phyloP scores from a whole-genome alignment of 306 rosid species.

The Ammopiptanthus mongolicus region DNA sequence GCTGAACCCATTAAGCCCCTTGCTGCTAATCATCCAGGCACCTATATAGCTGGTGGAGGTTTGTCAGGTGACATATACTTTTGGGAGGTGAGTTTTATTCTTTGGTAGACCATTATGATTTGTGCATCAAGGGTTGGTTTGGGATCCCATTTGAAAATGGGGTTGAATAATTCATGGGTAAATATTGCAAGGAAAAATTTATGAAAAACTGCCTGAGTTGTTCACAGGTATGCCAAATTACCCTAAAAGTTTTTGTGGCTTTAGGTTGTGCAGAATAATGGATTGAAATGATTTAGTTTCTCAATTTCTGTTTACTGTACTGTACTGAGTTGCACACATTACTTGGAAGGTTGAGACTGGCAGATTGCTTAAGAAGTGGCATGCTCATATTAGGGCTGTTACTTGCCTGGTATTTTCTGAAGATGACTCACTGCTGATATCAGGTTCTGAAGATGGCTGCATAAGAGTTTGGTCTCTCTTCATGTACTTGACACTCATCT shows the following conservation, averaged over 20 bases:
- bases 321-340: conserved; percentile 5
- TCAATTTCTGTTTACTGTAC: background rate
- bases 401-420: conserved; percentile 75
- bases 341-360: conserved; percentile 57
- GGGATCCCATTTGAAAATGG: background rate
- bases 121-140: background rate
- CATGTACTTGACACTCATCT: conserved; percentile 31
- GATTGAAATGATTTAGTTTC: background rate
- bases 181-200: background rate
- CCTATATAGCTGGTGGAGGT: conserved; percentile 70
- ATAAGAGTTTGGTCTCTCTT: conserved; percentile 77
- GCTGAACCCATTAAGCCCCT: conserved; percentile 62
- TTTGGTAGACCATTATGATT: background rate
- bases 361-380: conserved; percentile 76
- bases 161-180: background rate
- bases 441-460: conserved; percentile 72
- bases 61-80: conserved; percentile 65
- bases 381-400: conserved; percentile 67
- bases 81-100: conserved; percentile 61
- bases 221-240: background rate
- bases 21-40: conserved; percentile 61
- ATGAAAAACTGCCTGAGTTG: background rate
- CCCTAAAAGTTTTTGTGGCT: background rate
- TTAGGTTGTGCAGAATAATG: conserved; percentile 1
- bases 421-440: conserved; percentile 62